Base-by-base conservation (phyloP, 164 flowering plant genomes). In the Cinnamomum chago region DNA sequence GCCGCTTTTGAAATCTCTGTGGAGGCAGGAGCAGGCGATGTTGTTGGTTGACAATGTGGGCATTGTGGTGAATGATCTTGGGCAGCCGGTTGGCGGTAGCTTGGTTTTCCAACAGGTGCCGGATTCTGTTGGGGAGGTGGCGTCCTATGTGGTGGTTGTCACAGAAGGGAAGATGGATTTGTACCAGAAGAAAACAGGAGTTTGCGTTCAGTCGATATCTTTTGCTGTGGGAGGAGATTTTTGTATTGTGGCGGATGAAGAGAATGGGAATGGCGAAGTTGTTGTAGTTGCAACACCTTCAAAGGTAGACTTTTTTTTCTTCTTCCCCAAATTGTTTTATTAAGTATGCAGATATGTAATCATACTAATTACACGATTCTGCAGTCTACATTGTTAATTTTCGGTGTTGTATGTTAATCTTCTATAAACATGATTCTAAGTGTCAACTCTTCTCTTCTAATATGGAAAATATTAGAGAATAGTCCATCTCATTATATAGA, bases 21-120 rank as follows among this genome's bases (percentile, higher is more conserved):
- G 73, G 76, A 92, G 77, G 76, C 89, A 89, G 28, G 76, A 81
- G 73, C 86, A 84, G 82, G 89, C 89, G 72, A 81, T 96, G 68
- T 79, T 96, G 84, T 74, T 92, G 84, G 97, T 94, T 71, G 99
- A 96, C 76, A 93, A 94, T 85, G 92, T 92, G 6, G 99, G 97
- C 2, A 80, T 95, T 51, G 72, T 85, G 74, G 95, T 89, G 30
- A 82, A 91, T 86, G 76, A 76, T 20, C 75, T 84, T 50, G 99
- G 99, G 67, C 92, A 89, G 74, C 99, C 99, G 0, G 86, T 90
- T 30, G 95, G 94, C 72, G 97, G 99, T 75, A 96, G 97, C 76
- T 85, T 96, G 84, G 86, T 92, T 17, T 92, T 96, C 78, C 77
- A 78, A n/a, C 58, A 72, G 62, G 77, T 76, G 18, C 95, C 93